Base-by-base conservation (phyloP, 495 filamentous ascomycete genomes). In the Immersiella caudata region DNA sequence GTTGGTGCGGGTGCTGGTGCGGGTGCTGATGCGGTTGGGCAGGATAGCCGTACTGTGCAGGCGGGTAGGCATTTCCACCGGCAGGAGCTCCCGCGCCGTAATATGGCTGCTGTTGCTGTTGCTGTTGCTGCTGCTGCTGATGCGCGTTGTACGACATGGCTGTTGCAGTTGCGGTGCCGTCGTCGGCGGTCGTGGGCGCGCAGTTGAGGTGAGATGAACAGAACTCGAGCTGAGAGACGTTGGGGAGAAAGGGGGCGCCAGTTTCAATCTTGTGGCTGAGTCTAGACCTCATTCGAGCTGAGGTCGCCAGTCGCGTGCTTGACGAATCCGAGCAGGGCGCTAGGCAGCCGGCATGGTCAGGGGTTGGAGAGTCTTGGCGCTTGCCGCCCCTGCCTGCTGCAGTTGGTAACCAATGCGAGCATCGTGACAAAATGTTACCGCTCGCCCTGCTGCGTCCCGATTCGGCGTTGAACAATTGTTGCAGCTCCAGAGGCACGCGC, bases 1-100 rank as follows among this genome's bases (percentile, higher is more conserved):
- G 67, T 36, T 73, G 71, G 24, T 70, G 71, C 20, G 65, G 65
- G 27, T 66, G 62, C 40, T 67, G 68, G 16, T 65, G 60, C 14
- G 29, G 29, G 29, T 46, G 40, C 40, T 5, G 40, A 14, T 46
- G 40, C 40, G 9, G 40, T 46, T 46, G 40, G 40, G 40, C 40
- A 18, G 40, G 40, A 46, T 46, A 46, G 40, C 11, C 40, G 11
- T 46, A 46, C 40, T 46, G 40, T 18, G 40, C 40, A 14, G 40
- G 40, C 40, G 40, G 40, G 11, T 46, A 46, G 40, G 5, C 2
- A 14, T 46, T 46, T 33, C 4, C 40, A 14, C 5, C 5, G 40
- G 2, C 40, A 46, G 9, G 40, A 14, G 11, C 40, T 12, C 40
- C 40, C 40, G 40, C 40, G 40, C 40, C 40, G 40, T 46, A 46